Conservation (phyloP, 116 monocot species). For the Trichopus zeylanicus region DNA sequence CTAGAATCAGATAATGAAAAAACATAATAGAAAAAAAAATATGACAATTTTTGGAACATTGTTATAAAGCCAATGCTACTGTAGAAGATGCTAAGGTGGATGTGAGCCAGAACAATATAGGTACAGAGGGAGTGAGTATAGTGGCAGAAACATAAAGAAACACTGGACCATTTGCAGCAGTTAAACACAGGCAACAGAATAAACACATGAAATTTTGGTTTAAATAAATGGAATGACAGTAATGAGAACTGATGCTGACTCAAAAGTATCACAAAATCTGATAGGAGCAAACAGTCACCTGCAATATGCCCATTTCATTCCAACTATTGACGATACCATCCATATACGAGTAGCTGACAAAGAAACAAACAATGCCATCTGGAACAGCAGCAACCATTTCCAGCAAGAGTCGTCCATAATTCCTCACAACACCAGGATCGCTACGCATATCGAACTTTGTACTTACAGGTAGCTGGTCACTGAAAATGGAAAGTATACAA, state of each 20-base stretch:
- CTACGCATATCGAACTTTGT: slow-evolving; percentile 99
- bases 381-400: slow-evolving; percentile 97
- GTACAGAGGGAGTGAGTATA: too few species aligned
- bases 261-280: neutral
- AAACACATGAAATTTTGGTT: too few species aligned
- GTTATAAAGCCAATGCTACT: neutral
- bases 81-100: too few species aligned
- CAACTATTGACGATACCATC: slow-evolving; percentile 95
- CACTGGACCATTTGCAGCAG: too few species aligned
- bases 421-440: slow-evolving; percentile 98
- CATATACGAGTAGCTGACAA: slow-evolving; percentile 99
- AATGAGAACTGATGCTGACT: neutral
- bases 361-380: slow-evolving; percentile 97
- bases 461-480: slow-evolving; percentile 98
- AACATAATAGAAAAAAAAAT: neutral
- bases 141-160: too few species aligned
- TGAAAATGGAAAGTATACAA: slow-evolving; percentile 18
- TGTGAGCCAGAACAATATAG: too few species aligned
- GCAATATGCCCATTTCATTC: slow-evolving; percentile 96
- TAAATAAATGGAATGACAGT: too few species aligned
- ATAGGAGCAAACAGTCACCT: slow-evolving; percentile 30
- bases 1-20: neutral
- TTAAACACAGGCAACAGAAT: too few species aligned
- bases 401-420: slow-evolving; percentile 84
- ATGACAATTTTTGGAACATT: neutral